A percentile compares a stretch with the other conserved stretches of the same genome.
These are phyloP conservation scores for Candida tropicalis DNA, from an alignment of 1,139 yeast species.

Conservation along the genomic window DNA sequence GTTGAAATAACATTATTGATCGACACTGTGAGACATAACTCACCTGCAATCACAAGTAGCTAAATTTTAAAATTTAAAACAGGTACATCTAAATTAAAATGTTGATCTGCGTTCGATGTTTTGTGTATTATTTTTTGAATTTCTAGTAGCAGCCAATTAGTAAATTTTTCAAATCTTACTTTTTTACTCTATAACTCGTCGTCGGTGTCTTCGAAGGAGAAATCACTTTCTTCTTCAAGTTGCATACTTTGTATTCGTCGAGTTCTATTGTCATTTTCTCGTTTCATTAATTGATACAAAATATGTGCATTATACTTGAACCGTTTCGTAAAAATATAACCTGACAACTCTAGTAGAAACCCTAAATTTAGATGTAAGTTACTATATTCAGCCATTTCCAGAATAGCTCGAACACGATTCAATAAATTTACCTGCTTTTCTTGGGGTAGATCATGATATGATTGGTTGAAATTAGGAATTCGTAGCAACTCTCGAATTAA, in stretches of 20 bases:
- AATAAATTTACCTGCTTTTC: slow-evolving; percentile 39
- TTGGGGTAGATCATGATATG: slow-evolving; percentile 39
- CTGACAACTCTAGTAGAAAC: slow-evolving; percentile 10
- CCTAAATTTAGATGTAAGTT: slow-evolving; percentile 1
- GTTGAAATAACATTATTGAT: no score
- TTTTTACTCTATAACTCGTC: neutral
- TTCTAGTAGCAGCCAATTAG: no score
- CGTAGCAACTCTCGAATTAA: slow-evolving; percentile 5
- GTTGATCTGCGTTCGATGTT: no score
- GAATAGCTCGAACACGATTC: neutral
- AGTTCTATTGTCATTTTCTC: neutral
- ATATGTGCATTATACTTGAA: slow-evolving; percentile 10
- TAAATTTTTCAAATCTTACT: no score
- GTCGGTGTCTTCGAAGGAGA: neutral
- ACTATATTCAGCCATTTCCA: neutral
- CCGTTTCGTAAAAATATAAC: slow-evolving; percentile 10
- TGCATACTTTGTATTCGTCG: slow-evolving; percentile 1
- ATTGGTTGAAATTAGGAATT: slow-evolving; percentile 17
- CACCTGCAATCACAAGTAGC: no score
- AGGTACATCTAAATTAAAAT: no score
- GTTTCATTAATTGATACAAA: slow-evolving; percentile 3
- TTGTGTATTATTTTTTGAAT: neutral
- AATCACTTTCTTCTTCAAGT: slow-evolving; percentile 3
- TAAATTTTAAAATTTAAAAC: no score
- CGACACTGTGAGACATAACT: no score